phyloP scores from a whole-genome alignment of 495 filamentous ascomycete species.

The Chaetomium tenue region DNA sequence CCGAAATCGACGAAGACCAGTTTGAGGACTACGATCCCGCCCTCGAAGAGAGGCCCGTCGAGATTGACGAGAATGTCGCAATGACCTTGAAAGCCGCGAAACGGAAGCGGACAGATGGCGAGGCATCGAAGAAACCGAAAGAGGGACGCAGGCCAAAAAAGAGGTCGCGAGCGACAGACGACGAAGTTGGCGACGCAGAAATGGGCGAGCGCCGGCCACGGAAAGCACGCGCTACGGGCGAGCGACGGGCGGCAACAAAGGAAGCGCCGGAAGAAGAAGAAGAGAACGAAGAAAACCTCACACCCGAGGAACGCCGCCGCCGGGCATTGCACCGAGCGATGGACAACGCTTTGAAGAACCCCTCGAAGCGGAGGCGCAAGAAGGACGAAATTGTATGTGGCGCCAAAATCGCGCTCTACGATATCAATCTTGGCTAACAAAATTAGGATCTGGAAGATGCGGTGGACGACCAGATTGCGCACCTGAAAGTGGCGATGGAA shows the following conservation, averaged over 20 bases:
- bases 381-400: conserved; percentile 79
- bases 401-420: neutral
- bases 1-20: conserved; percentile 91
- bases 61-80: conserved; percentile 85
- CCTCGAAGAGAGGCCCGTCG: conserved; percentile 74
- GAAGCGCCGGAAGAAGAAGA: conserved; percentile 56
- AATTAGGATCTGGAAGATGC: conserved; percentile 78
- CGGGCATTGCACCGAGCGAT: conserved; percentile 80
- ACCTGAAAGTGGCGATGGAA: conserved; percentile 87
- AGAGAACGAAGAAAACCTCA: conserved; percentile 61
- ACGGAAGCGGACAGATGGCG: conserved; percentile 68
- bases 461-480: conserved; percentile 84
- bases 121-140: conserved; percentile 65
- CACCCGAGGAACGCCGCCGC: conserved; percentile 67
- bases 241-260: conserved; percentile 46
- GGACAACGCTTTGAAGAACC: conserved; percentile 80
- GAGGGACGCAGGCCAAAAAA: conserved; percentile 77
- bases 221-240: conserved; percentile 36
- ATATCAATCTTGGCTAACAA: conserved; percentile 22
- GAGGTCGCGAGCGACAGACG: conserved; percentile 54
- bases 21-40: conserved; percentile 87
- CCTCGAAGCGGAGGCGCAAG: conserved; percentile 76
- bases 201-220: conserved; percentile 52
- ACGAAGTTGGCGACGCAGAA: conserved; percentile 56
- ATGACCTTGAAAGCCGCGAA: conserved; percentile 69